Conservation (phyloP, 2,329 filamentous ascomycete genomes). For the Penicillium glabrum region DNA sequence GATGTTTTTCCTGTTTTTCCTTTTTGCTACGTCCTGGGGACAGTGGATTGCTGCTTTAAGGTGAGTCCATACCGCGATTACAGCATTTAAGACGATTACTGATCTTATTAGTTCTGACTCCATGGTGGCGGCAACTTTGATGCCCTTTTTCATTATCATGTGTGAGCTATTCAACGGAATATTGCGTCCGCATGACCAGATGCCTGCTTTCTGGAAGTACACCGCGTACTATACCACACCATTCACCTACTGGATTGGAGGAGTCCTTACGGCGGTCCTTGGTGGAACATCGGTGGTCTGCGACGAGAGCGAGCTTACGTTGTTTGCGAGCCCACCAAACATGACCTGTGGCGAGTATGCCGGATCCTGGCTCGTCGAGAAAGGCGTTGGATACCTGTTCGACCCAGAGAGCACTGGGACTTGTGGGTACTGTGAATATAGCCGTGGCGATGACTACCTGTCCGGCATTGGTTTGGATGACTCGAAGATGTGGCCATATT, state of each 20-base stretch:
- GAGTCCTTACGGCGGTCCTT: slow-evolving; percentile 75
- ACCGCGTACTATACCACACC: slow-evolving; percentile 85
- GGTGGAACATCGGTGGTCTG: slow-evolving; percentile 66
- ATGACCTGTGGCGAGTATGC: slow-evolving; percentile 75
- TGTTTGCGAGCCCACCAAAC: slow-evolving; percentile 65
- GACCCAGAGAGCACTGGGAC: slow-evolving; percentile 58
- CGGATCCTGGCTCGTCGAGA: slow-evolving; percentile 62
- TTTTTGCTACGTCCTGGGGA: slow-evolving; percentile 70
- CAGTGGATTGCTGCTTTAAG: slow-evolving; percentile 75
- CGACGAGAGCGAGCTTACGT: slow-evolving; percentile 61
- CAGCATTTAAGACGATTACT: not conserved
- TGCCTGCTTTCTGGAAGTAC: slow-evolving; percentile 73
- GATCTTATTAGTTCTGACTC: slow-evolving; percentile 43
- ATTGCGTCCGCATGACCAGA: slow-evolving; percentile 73
- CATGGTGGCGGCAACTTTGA: slow-evolving; percentile 75
- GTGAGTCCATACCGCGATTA: slow-evolving; percentile 46
- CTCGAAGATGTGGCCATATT: slow-evolving; percentile 36
- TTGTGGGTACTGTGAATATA: slow-evolving; percentile 81
- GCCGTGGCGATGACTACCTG: slow-evolving; percentile 34
- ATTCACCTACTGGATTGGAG: slow-evolving; percentile 78
- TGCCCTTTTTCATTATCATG: slow-evolving; percentile 79
- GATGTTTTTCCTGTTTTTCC: slow-evolving; percentile 71
- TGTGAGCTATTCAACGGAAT: slow-evolving; percentile 87
- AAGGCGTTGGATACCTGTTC: slow-evolving; percentile 70
- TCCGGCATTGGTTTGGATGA: slow-evolving; percentile 29